phyloP scores from a whole-genome alignment of 2,329 filamentous ascomycete genomes.

The Sporothrix phasma region DNA sequence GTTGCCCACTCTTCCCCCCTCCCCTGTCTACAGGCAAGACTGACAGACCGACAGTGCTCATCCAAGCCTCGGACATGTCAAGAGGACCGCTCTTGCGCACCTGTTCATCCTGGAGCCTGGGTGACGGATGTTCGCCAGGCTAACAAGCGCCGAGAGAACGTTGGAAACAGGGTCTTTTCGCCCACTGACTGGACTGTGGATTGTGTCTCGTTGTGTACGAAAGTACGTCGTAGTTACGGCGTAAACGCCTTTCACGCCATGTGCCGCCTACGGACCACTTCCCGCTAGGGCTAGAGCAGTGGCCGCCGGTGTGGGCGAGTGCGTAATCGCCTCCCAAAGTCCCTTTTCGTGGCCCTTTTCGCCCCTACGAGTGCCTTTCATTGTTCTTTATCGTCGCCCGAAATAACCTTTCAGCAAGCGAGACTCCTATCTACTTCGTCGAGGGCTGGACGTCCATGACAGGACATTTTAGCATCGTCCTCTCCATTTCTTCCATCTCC shows the following conservation, averaged over 20 bases:
- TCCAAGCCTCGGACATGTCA: not conserved
- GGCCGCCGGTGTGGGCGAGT: not conserved
- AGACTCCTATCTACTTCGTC: not conserved
- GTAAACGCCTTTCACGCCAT: not conserved
- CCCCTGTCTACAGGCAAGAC: no score
- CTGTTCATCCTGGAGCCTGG: not conserved
- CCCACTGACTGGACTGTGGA: not conserved
- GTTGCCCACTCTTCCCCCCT: not conserved
- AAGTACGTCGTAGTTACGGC: no score
- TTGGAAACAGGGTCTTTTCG: not conserved
- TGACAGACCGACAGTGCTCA: not conserved
- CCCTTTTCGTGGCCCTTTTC: not conserved
- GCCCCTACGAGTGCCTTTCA: not conserved
- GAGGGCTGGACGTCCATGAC: not conserved
- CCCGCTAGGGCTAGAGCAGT: not conserved
- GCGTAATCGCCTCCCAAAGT: slow-evolving; percentile 2
- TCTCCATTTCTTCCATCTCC: not conserved
- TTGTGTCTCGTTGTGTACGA: not conserved
- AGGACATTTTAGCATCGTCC: not conserved
- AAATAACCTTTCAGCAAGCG: not conserved
- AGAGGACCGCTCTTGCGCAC: not conserved
- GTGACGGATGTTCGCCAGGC: not conserved
- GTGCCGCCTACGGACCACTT: not conserved
- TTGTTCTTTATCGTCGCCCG: not conserved
- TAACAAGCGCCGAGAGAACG: not conserved